Base-by-base conservation (phyloP, 257 asterid species). In the Solanum piurae region DNA sequence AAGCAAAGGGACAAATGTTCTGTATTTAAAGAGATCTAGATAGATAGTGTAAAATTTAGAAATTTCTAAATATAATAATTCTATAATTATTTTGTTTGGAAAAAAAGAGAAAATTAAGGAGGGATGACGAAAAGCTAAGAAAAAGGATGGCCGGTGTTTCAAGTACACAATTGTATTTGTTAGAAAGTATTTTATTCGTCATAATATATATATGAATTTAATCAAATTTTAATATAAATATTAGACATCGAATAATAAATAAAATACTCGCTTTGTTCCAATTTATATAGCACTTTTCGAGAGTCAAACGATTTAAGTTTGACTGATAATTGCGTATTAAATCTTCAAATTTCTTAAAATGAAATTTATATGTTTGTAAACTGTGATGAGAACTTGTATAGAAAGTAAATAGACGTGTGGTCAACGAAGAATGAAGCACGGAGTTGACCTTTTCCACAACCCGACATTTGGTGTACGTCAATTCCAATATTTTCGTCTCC, bases 1-100 rank as follows among this genome's bases (percentile, higher is more conserved):
- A 85, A 40, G 83, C 4, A 21, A n/a, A 14, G 76, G 89, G 94
- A 86, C 80, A 90, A 42, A 34, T 73, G 83, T 75, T 55, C 44
- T 91, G 77, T 87, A 91, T 69, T 87, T 66, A 85, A 73, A 87
- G 85, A 90, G 86, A 72, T 33, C 37, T n/a, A n/a, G n/a, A n/a
- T 86, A 11, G 6, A 60, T 31, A 38, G 0, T 40, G 44, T 77
- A n/a, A 49, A 83, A 31, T 58, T 46, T 36, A 58, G n/a, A 4
- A 66, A 33, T 84, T 60, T 36, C 58, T 38, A 84, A 84, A 66
- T 6, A 60, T 80, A 80, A 31, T 46, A 44, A 16, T 27, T 29
- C 27, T 18, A 46, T 29, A 46, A 80, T 80, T 80, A 80, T 46
- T 16, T 80, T 76, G 18, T 75, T 38, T 13, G 11, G 0, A 12